Base-by-base conservation (phyloP, 352 stramenopile genomes). In the Globisporangium cederbergense region DNA sequence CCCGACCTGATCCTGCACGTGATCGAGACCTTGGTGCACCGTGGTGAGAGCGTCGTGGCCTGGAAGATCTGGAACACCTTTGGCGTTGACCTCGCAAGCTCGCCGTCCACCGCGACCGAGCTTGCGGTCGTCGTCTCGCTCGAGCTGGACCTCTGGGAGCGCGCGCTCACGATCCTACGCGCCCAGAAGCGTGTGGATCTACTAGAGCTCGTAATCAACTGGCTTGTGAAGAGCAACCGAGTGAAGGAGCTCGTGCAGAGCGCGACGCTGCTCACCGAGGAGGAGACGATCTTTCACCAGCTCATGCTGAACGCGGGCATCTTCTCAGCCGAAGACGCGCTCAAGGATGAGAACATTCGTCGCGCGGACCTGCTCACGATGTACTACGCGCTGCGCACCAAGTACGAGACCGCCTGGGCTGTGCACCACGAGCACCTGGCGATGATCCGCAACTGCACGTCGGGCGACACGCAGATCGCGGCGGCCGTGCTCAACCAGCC, bases 51-150 rank as follows among this genome's bases (percentile, higher is more conserved):
- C 64, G 66, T 88, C 28, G 77, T 92, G 25, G 86, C 83, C 25
- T 94, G 86, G 86, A 91, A 94, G 67, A 79, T 94, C n/a, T 92
- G 83, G 86, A 91, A 83, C 38, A 85, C 80, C 6, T 94, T 92
- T 60, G 81, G 81, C 6, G 72, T 92, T 16, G 75, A 90, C 36
- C 62, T 93, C 18, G 61, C 68, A 11, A 55, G 77, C n/a, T 72
- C 78, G 7, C 74, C 79, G 9, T 49, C 74, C 18, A 75, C 79
- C 11, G 75, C 79, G 25, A 90, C 80, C 0, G 86, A 92, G 25
- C 75, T 91, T n/a, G 68, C 81, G 10, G 76, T 91, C n/a, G 79
- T 94, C 25, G 79, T 92, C 52, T 89, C 83, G 49, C 71, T 94
- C 9, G 83, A 94, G 59, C 70, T 92, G 32, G 76, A 85, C 32